Evolutionary conservation across 768 basidiomycete genomes (phyloP).

Genomic region (Tubosaeta sp.): DNA sequence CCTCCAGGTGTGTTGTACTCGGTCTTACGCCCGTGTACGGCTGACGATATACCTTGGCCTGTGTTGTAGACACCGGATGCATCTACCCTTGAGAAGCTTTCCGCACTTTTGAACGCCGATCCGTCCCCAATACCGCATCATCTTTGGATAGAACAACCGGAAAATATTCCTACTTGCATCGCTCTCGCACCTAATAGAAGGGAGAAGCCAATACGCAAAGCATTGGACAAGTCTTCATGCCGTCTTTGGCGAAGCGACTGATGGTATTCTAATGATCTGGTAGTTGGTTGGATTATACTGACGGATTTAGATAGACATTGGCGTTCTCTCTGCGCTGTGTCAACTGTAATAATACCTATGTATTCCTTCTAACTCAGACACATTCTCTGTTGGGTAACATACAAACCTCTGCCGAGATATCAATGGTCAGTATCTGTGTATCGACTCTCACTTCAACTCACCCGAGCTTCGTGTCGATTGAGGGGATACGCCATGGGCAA

Average conservation of each 20-base stretch:
- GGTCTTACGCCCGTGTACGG: not conserved
- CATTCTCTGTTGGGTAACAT: conserved; percentile 16
- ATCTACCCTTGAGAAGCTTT: conserved; percentile 31
- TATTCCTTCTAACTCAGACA: conserved; percentile 44
- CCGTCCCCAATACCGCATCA: conserved; percentile 34
- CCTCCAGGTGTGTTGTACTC: conserved; percentile 31
- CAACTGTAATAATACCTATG: conserved; percentile 38
- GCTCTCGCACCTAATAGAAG: conserved; percentile 41
- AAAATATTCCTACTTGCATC: conserved; percentile 39
- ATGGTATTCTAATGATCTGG: not conserved
- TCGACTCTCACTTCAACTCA: conserved; percentile 16
- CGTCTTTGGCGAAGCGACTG: conserved; percentile 33
- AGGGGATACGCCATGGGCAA: conserved; percentile 36
- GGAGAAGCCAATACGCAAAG: conserved; percentile 36
- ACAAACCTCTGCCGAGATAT: not conserved
- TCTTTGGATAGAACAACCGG: conserved; percentile 43
- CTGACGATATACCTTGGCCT: not conserved
- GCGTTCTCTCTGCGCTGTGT: conserved; percentile 10
- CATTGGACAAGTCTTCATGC: conserved; percentile 38
- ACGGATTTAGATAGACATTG: not conserved
- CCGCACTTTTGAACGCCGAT: conserved; percentile 20
- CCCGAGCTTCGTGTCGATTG: conserved; percentile 43
- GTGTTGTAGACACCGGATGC: conserved; percentile 31
- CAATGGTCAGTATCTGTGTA: not conserved
- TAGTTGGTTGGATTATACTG: not conserved